Percentiles rank a stretch among this genome's conserved stretches.
phyloP scores from a whole-genome alignment of 352 stramenopile genomes.

The Phytophthora citrophthora region DNA sequence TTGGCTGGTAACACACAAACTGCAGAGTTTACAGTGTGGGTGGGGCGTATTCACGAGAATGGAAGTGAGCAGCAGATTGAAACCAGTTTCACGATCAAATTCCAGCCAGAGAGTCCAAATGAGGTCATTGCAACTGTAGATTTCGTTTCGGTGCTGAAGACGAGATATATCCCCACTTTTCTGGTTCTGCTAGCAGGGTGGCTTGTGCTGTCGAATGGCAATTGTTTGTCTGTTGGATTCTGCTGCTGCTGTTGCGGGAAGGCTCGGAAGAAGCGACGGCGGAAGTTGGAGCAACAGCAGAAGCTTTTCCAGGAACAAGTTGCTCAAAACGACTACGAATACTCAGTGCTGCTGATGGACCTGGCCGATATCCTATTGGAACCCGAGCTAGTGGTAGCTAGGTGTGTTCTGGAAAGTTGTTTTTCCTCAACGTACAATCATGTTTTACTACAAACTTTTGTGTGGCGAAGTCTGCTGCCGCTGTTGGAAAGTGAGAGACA shows the following conservation, averaged over 20 bases:
- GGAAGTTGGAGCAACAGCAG: slow-evolving; percentile 47
- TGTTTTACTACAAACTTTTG: slow-evolving; percentile 30
- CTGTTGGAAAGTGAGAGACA: slow-evolving; percentile 59
- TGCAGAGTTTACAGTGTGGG: slow-evolving; percentile 45
- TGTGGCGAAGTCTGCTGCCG: slow-evolving; percentile 48
- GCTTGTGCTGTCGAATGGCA: slow-evolving; percentile 58
- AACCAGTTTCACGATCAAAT: slow-evolving; percentile 41
- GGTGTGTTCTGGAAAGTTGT: slow-evolving; percentile 37
- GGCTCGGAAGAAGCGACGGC: slow-evolving; percentile 42
- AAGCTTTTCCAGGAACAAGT: slow-evolving; percentile 51
- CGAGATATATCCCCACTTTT: slow-evolving; percentile 44
- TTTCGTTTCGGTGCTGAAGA: slow-evolving; percentile 30
- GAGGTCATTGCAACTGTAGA: slow-evolving; percentile 7
- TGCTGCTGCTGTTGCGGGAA: slow-evolving; percentile 65
- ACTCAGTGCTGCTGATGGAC: slow-evolving; percentile 63
- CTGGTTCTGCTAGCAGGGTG: slow-evolving; percentile 34
- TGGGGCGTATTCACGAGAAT: slow-evolving; percentile 36
- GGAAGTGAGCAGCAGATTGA: slow-evolving; percentile 17
- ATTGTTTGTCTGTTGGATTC: slow-evolving; percentile 53
- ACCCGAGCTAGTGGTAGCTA: slow-evolving; percentile 42
- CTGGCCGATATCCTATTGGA: slow-evolving; percentile 54
- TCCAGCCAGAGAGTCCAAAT: slow-evolving; percentile 9
- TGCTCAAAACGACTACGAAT: slow-evolving; percentile 76
- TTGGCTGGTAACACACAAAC: slow-evolving; percentile 33
- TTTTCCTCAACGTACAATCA: neutral